Evolutionary conservation across 2,329 filamentous ascomycete genomes (phyloP), one percentile per base, ranked within the genome.

Genomic region (Penicillium sclerotiorum): DNA sequence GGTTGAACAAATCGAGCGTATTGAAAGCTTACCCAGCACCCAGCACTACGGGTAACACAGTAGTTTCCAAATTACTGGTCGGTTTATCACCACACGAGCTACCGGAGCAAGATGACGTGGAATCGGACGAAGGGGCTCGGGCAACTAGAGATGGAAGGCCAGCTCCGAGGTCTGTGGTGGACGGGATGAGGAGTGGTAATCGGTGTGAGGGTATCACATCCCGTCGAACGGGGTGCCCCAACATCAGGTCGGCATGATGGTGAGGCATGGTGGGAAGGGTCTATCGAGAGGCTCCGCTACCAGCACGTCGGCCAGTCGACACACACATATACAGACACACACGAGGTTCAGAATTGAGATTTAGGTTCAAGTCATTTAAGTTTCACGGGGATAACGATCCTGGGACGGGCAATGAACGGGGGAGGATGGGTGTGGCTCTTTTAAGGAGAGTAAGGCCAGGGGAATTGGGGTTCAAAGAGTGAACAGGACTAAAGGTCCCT

Each of bases 31-130:
- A 91, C 87, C 82, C 79, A 54, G 89, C 79, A 64, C 85, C 86
- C 4, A 92, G 73, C 33, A 82, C 79, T 56, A 94, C 87, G 6
- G 86, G 81, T 36, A 91, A 59, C 3, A 81, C 85, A 43, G 81
- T 80, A n/a, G 79, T 76, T 35, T 73, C 77, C 33, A 73, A 50
- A n/a, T 67, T 71, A 49, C 77, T 78, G 27, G 77, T 73, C 0
- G 84, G 79, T 65, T 85, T 88, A 60, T 87, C 81, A 64, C 85
- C 87, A n/a, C 50, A 62, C 20, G 61, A 50, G 47, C 63, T 63
- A n/a, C n/a, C n/a, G n/a, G n/a, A n/a, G n/a, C n/a, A n/a, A 6
- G 61, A 50, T 27, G 53, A 50, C 12, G 42, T 41, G 36, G 53
- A 37, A 32, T 45, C 49, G 28, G 62, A 48, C 11, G 60, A 51